phyloP scores from a whole-genome alignment of 345 rosid species.

The Luvunga scandens region DNA sequence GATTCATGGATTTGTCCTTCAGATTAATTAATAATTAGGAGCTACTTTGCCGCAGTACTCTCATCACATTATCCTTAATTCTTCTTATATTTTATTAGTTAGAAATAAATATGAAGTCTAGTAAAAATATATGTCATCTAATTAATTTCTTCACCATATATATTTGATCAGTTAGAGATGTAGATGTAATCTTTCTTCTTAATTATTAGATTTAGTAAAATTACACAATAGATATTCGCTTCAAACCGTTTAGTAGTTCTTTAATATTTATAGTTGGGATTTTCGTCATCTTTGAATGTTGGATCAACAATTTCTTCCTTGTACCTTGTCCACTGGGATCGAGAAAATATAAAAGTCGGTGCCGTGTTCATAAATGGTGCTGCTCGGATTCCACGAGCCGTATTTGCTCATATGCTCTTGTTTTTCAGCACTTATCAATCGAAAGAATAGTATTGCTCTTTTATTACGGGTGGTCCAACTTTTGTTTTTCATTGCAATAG shows the following conservation, averaged over 20 bases:
- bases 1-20: constrained; percentile 80
- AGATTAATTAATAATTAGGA: constrained; percentile 26
- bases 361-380: constrained; percentile 12
- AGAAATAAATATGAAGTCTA: constrained; percentile 20
- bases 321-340: constrained; percentile 24
- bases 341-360: constrained; percentile 21
- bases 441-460: not conserved
- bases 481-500: not conserved
- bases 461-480: not conserved
- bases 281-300: not conserved
- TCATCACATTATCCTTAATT: not conserved
- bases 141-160: not conserved
- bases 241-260: not conserved
- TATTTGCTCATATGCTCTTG: constrained; percentile 4
- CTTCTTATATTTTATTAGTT: not conserved
- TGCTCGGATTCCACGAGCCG: constrained; percentile 3
- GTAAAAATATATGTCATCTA: not conserved
- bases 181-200: constrained; percentile 4
- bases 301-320: constrained; percentile 19
- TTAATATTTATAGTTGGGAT: not conserved
- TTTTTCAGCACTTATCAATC: not conserved
- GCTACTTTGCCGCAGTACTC: not conserved
- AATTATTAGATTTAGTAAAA: not conserved
- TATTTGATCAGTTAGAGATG: not conserved
- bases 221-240: not conserved